Evolutionary conservation across 2,329 filamentous ascomycete genomes (phyloP), one percentile per base, ranked within the genome.

Genomic region (Aspergillus niger): DNA sequence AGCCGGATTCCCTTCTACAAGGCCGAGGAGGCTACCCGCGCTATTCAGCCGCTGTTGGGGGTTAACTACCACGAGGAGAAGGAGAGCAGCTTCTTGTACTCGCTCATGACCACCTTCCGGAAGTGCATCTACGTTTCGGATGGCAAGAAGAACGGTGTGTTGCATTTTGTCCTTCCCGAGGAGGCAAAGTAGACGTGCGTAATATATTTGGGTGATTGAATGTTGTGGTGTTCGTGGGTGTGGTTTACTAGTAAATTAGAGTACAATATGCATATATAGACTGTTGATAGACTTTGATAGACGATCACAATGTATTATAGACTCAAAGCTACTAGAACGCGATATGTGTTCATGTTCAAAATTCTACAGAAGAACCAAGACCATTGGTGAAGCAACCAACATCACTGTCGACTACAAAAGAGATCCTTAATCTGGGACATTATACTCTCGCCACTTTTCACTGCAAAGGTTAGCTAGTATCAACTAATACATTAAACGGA

Each of bases 1-100:
- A 82, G 85, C 76, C 83, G 76, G 6, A 86, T 87, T 49, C 85
- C 85, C 13, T 86, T 86, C 72, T 88, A 88, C 77, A 78, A 85
- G 66, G 84, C 84, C 22, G 80, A 83, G 61, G 81, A 85, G 69
- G 85, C 85, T n/a, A 85, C 84, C 8, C 76, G 81, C 59, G 82
- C 84, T 39, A 84, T 87, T 70, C 79, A 79, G 68, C 80, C 80
- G 8, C 74, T 87, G n/a, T 79, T 87, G 17, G 85, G 85, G 7
- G 76, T 81, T 30, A 76, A 82, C 57, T 87, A 87, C 74, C 61
- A 69, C 55, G 68, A 70, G 59, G 43, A 65, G 22, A 70, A 70
- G 59, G 70, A 77, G 11, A 68, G 75, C 53, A 77, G 75, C 24
- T 83, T 83, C 69, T 64, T 81, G 57, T 76, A 77, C 53, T 76